Base-by-base conservation (phyloP, 2,329 filamentous ascomycete species). In the Talaromyces sp. region DNA sequence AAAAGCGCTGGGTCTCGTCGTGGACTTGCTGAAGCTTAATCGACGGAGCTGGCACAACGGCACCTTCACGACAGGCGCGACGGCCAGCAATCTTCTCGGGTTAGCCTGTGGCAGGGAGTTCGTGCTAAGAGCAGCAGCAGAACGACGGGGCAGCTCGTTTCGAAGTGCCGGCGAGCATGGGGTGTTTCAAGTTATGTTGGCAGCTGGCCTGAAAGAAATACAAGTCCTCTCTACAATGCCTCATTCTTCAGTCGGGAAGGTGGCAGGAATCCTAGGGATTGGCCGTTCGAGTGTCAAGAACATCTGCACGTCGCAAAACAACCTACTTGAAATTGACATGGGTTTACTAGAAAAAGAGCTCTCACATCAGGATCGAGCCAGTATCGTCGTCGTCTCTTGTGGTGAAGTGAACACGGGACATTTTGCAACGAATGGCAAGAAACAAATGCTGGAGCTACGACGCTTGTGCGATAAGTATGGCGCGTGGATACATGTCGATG, bases 341-440 rank as follows among this genome's bases (percentile, higher is more conserved):
- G 79, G 81, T 2, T 78, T 78, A 3, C 78, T 96, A 1, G 86
- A 91, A 72, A 73, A 73, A 53, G 82, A 85, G 61, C 77, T 96
- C 17, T 68, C 77, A 58, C 70, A 71, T 66, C 61, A 75, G 0
- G 82, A 82, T 2, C 81, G 84, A 13, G 89, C 84, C n/a, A 89
- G 83, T 56, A 91, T 97, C 63, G 85, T 97, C 42, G 86, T 84
- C 4, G 77, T 96, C n/a, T 93, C 91, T 49, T 90, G 88, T 6
- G 91, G 91, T 1, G 93, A 98, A 76, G 91, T 97, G 30, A 97
- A 98, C 68, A 96, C 92, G 0, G 92, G 93, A 0, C 81, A 87
- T 5, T 97, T 92, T 72, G 88, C 91, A 30, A 90, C 82, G 33
- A 75, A 76, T 1, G 84, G 79, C 1, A 65, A 74, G 2, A 79